Evolutionary conservation across 164 flowering plant genomes (phyloP).

Genomic region (Brasenia schreberi): DNA sequence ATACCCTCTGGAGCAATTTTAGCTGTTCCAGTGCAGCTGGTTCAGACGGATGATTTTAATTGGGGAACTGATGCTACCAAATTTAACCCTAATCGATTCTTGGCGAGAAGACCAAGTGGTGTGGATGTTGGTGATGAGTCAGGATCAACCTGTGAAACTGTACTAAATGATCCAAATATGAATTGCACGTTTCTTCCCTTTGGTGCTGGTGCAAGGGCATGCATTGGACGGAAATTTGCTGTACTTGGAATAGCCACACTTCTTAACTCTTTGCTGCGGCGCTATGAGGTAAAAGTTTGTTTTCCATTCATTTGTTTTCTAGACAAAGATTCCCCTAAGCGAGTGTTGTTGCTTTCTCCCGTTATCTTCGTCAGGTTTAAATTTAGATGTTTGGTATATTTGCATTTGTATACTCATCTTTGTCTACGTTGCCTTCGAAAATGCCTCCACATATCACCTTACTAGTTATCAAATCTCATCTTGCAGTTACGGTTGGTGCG

Average conservation of each 20-base stretch:
- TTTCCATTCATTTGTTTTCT: not conserved
- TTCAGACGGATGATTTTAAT: constrained; percentile 38
- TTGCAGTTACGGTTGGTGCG: constrained; percentile 37
- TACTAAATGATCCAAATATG: constrained; percentile 26
- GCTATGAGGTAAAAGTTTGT: constrained; percentile 34
- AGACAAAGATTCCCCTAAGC: not conserved
- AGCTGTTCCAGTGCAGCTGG: constrained; percentile 49
- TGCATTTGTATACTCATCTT: not conserved
- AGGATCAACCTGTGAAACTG: not conserved
- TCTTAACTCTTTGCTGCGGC: constrained; percentile 41
- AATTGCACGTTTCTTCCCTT: constrained; percentile 53
- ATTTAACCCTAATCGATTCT: constrained; percentile 52
- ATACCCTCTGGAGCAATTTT: constrained; percentile 51
- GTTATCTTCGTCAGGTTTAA: not conserved
- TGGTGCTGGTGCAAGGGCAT: constrained; percentile 50
- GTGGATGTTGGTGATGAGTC: too few species aligned
- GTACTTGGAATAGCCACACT: constrained; percentile 33
- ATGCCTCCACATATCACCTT: not conserved
- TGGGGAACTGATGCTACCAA: constrained; percentile 52
- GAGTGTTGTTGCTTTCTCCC: not conserved
- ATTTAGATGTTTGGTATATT: not conserved
- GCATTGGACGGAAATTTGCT: constrained; percentile 49
- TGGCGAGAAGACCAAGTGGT: constrained; percentile 11
- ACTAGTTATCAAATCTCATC: not conserved
- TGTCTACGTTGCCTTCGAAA: not conserved